phyloP scores from a whole-genome alignment of 306 rosid species.

The Geum urbanum region DNA sequence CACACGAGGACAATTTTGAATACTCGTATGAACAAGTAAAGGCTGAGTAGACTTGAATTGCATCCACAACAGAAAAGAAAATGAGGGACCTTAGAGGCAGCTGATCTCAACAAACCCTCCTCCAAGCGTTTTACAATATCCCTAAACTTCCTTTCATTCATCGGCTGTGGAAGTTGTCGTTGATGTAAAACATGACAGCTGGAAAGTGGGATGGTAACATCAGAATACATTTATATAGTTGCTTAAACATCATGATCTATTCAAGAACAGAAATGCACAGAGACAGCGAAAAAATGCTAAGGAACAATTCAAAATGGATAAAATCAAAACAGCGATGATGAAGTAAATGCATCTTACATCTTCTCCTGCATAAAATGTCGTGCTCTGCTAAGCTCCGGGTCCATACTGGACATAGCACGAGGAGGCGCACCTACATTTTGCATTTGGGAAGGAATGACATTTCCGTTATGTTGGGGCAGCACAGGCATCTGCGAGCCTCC shows the following conservation, averaged over 20 bases:
- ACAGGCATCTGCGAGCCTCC: conserved; percentile 61
- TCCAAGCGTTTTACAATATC: conserved; percentile 78
- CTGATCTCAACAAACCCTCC: conserved; percentile 62
- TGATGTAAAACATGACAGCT: conserved; percentile 49
- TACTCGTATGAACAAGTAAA: background rate
- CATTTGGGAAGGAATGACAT: conserved; percentile 48
- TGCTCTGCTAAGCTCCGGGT: conserved; percentile 53
- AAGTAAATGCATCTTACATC: conserved; percentile 54
- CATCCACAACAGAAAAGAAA: background rate
- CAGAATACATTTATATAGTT: conserved; percentile 7
- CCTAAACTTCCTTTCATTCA: conserved; percentile 47
- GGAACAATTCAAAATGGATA: background rate
- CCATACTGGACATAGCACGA: conserved; percentile 43
- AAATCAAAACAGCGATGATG: background rate
- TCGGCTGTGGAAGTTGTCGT: conserved; percentile 31
- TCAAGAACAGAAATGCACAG: background rate
- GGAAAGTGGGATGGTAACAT: conserved; percentile 29
- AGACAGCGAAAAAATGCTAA: background rate
- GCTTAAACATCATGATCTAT: background rate
- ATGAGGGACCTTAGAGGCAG: conserved; percentile 55
- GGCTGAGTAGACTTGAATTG: background rate
- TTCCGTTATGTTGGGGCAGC: conserved; percentile 53
- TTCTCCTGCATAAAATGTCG: conserved; percentile 51
- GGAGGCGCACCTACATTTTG: conserved; percentile 42
- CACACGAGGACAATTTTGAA: background rate